Evolutionary conservation across 2,329 filamentous ascomycete species (phyloP), one percentile per base, ranked within the genome.

Genomic region (Xylariaceae sp.): DNA sequence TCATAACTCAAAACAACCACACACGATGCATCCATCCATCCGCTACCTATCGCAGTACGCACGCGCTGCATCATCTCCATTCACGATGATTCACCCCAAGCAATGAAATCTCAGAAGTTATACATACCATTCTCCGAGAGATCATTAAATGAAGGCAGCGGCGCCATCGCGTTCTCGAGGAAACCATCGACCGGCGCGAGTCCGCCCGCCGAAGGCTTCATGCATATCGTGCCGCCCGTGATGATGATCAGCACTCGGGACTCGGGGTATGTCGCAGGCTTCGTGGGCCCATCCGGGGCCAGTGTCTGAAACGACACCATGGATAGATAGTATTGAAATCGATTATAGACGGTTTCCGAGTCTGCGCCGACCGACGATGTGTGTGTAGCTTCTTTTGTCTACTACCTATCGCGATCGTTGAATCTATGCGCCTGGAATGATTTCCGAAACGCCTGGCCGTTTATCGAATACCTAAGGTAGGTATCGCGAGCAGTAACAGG

Each of bases 171-270:
- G 62, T 84, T 84, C 64, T 94, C 82, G 44, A 95, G 76, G 68
- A 96, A 96, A 3, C 88, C 87, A 64, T 83, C 76, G 53, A 88
- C 87, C 4, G 91, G 91, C 37, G 94, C 79, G 51, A 95, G 83
- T 1, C 91, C 91, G 62, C 90, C 83, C 6, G 81, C 80, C 7
- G 89, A 90, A 52, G 85, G 86, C 67, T 87, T 84, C 91, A 96
- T 96, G 73, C 90, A 96, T 65, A 96, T 96, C 5, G 87, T 91
- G 44, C 87, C 88, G 57, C 89, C 91, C 9, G 91, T 96, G 76
- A 95, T 92, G 71, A 96, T 89, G 65, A 96, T 87, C 61, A 96
- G 78, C 9, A 96, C 88, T 55, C 88, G 80, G 29, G 89, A 89
- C 70, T 95, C 89, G 8, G 86, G 87, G 55, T 77, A 76, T 6